Evolutionary conservation across 345 rosid species (phyloP).

Genomic region (Linum lewisii): DNA sequence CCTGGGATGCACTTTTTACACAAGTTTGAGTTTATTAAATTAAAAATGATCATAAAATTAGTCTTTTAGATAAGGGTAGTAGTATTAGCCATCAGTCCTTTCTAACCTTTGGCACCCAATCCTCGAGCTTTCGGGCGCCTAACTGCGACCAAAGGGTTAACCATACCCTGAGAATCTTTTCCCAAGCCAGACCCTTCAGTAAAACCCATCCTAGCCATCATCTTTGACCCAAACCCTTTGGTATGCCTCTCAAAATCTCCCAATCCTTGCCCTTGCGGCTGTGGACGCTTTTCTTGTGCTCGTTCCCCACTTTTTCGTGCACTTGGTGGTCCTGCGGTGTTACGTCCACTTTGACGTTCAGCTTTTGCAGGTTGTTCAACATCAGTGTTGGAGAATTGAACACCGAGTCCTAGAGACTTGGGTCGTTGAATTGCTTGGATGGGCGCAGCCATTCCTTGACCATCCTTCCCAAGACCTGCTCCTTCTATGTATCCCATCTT

Average conservation of each 20-base stretch:
- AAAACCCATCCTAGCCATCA: too few relatives aligned
- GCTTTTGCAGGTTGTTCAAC: too few relatives aligned
- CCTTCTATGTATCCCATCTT: slow-evolving; percentile 94
- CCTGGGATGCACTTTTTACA: too few relatives aligned
- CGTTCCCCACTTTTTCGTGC: not conserved
- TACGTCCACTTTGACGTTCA: not conserved
- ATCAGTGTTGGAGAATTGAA: slow-evolving; percentile 17
- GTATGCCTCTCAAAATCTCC: too few relatives aligned
- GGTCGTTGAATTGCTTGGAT: slow-evolving; percentile 46
- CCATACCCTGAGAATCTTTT: slow-evolving; percentile 64
- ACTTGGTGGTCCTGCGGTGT: not conserved
- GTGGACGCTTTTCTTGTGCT: too few relatives aligned
- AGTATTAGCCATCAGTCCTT: not conserved
- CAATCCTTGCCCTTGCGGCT: too few relatives aligned
- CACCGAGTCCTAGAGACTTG: slow-evolving; percentile 64
- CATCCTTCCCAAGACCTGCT: slow-evolving; percentile 60
- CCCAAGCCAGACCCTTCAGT: slow-evolving; percentile 81
- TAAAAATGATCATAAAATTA: too few relatives aligned
- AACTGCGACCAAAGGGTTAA: slow-evolving; percentile 49
- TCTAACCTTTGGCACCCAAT: slow-evolving; percentile 48
- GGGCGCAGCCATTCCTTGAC: slow-evolving; percentile 68
- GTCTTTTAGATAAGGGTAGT: not conserved
- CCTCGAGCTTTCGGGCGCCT: slow-evolving; percentile 62
- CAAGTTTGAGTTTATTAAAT: too few relatives aligned
- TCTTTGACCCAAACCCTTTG: too few relatives aligned